A percentile compares a stretch with the other conserved stretches of the same genome.
Conservation (phyloP, 164 flowering plant genomes). For the Echeveria elegans region DNA sequence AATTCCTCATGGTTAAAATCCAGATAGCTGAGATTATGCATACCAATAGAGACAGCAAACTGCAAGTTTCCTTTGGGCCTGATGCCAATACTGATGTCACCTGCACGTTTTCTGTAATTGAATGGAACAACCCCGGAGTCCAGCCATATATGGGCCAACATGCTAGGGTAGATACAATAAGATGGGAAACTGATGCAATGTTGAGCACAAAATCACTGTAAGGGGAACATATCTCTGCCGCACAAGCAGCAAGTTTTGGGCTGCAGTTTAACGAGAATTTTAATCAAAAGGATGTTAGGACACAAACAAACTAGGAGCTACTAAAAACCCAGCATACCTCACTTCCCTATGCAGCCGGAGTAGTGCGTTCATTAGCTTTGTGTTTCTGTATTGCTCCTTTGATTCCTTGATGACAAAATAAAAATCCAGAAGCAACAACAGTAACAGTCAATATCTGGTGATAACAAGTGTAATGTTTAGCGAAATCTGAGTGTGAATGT, state of each 20-base stretch:
- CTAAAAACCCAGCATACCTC: conserved; percentile 40
- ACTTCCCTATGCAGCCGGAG: conserved; percentile 82
- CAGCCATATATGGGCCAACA: conserved; percentile 90
- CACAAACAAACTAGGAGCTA: not conserved
- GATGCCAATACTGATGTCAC: conserved; percentile 56
- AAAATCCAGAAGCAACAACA: not conserved
- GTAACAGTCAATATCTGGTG: not conserved
- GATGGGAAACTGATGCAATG: conserved; percentile 79
- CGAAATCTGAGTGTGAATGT: no score
- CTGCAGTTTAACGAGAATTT: conserved; percentile 36
- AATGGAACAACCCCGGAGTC: conserved; percentile 80
- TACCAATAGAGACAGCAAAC: conserved; percentile 81
- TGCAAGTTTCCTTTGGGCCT: conserved; percentile 97
- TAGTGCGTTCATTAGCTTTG: conserved; percentile 77
- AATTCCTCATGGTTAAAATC: not conserved
- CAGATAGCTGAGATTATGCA: conserved; percentile 12
- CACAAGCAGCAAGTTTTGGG: conserved; percentile 87
- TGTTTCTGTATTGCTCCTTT: conserved; percentile 82
- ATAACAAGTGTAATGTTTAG: not conserved
- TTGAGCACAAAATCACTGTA: conserved; percentile 77
- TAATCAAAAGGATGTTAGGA: conserved; percentile 1
- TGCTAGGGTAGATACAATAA: conserved; percentile 81
- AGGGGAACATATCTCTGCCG: conserved; percentile 57
- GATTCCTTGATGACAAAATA: conserved; percentile 38
- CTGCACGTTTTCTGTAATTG: conserved; percentile 65